Evolutionary conservation across 2,329 filamentous ascomycete genomes (phyloP).

Genomic region (Acephala macrosclerotiorum): DNA sequence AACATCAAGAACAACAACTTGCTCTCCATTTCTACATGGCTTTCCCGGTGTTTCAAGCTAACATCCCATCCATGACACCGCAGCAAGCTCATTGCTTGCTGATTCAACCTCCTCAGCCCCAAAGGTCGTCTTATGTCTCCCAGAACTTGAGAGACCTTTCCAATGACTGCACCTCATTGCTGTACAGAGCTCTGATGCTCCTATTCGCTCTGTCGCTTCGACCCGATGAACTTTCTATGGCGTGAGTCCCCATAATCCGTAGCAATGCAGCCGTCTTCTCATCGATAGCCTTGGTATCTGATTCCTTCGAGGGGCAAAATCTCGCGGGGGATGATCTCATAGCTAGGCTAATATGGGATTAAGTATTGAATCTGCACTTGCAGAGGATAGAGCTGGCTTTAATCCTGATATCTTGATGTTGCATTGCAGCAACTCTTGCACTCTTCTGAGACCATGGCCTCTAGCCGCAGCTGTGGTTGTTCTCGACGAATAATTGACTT

Average conservation of each 20-base stretch:
- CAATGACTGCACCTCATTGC: background rate
- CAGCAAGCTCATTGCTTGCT: background rate
- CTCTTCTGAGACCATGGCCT: slow-evolving; percentile 13
- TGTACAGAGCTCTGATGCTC: background rate
- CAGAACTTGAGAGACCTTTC: slow-evolving; percentile 1
- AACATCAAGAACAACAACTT: slow-evolving; percentile 4
- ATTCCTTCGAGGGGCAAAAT: background rate
- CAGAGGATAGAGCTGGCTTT: background rate
- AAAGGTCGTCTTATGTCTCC: background rate
- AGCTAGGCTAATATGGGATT: background rate
- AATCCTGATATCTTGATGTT: slow-evolving; percentile 1
- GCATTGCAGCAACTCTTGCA: slow-evolving; percentile 1
- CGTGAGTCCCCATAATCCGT: background rate
- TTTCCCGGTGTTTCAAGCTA: background rate
- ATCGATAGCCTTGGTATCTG: background rate
- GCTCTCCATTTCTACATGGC: background rate
- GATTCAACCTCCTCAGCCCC: background rate
- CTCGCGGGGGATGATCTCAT: background rate
- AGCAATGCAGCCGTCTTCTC: background rate
- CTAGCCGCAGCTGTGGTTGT: slow-evolving; percentile 11
- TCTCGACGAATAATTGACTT: slow-evolving; percentile 7
- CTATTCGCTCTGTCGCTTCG: background rate
- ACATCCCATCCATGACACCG: background rate
- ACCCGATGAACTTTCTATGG: background rate
- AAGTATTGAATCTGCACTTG: slow-evolving; percentile 1